phyloP scores from a whole-genome alignment of 768 basidiomycete genomes.

The Kondoa malvinella region DNA sequence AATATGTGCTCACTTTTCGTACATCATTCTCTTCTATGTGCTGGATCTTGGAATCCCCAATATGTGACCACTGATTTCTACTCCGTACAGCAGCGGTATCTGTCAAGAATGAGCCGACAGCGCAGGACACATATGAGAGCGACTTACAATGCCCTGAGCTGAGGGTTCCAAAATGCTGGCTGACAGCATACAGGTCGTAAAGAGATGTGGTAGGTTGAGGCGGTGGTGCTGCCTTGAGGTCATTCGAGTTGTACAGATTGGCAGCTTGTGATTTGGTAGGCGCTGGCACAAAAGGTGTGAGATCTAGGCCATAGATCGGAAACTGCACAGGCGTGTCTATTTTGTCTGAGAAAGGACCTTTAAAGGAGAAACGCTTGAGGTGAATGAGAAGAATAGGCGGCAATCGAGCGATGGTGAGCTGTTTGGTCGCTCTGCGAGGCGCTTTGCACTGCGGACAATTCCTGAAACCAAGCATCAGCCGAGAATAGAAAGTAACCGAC shows the following conservation, averaged over 20 bases:
- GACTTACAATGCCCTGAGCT: conserved; percentile 77
- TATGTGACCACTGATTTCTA: conserved; percentile 74
- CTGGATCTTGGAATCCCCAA: conserved; percentile 76
- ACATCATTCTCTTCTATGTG: background rate
- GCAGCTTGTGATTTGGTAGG: conserved; percentile 49
- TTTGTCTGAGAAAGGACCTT: conserved; percentile 86
- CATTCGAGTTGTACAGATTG: conserved; percentile 6
- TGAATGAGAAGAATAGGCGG: conserved; percentile 86
- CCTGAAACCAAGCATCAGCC: conserved; percentile 37
- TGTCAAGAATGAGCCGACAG: conserved; percentile 29
- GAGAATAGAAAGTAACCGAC: background rate
- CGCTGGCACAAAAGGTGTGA: conserved; percentile 65
- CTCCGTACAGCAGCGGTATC: conserved; percentile 87
- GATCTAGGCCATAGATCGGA: conserved; percentile 46
- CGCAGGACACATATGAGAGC: background rate
- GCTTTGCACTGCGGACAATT: conserved; percentile 87
- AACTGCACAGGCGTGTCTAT: conserved; percentile 89
- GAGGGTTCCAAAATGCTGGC: conserved; percentile 86
- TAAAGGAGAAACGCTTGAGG: conserved; percentile 77
- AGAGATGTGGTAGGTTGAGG: conserved; percentile 65
- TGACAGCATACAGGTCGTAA: conserved; percentile 89
- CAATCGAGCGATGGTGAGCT: conserved; percentile 71
- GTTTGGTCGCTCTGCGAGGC: conserved; percentile 69
- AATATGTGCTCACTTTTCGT: background rate
- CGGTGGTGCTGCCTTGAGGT: conserved; percentile 40